Evolutionary conservation across 1,284 basidiomycete genomes (phyloP).

Genomic region (Chalciporus sp.): DNA sequence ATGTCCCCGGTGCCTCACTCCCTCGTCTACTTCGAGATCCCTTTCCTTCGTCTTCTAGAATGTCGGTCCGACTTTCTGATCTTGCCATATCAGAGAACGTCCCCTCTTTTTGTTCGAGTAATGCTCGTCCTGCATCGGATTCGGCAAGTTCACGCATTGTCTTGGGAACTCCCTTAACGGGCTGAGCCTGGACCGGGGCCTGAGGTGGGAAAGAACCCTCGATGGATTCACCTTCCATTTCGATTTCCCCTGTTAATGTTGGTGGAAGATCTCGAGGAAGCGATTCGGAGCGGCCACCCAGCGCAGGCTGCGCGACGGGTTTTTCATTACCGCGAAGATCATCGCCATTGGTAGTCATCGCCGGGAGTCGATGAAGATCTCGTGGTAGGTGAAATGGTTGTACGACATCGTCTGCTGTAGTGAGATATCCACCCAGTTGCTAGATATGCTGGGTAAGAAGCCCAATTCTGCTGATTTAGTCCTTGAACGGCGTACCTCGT

Average conservation of each 20-base stretch:
- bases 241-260: constrained; percentile 34
- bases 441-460: constrained; percentile 2
- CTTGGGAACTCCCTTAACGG: constrained; percentile 43
- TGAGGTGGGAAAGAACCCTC: constrained; percentile 11
- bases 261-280: constrained; percentile 8
- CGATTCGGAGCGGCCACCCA: background rate
- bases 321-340: constrained; percentile 4
- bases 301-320: background rate
- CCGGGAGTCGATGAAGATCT: constrained; percentile 42
- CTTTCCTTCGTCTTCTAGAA: constrained; percentile 4
- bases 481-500: constrained; percentile 22
- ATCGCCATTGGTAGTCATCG: constrained; percentile 17
- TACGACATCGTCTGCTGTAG: constrained; percentile 73
- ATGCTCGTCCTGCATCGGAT: constrained; percentile 31
- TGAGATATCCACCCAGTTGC: constrained; percentile 63
- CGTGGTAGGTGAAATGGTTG: constrained; percentile 70
- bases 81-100: constrained; percentile 2
- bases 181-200: constrained; percentile 12
- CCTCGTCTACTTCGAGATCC: constrained; percentile 1
- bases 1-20: constrained; percentile 7
- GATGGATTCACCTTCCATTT: constrained; percentile 38
- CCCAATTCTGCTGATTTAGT: background rate
- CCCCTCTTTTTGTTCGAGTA: constrained; percentile 7
- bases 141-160: constrained; percentile 72
- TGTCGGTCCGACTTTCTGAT: constrained; percentile 2